These are phyloP conservation scores for Ananas comosus DNA, from an alignment of 176 grass and related monocot species.

Conservation along the genomic window DNA sequence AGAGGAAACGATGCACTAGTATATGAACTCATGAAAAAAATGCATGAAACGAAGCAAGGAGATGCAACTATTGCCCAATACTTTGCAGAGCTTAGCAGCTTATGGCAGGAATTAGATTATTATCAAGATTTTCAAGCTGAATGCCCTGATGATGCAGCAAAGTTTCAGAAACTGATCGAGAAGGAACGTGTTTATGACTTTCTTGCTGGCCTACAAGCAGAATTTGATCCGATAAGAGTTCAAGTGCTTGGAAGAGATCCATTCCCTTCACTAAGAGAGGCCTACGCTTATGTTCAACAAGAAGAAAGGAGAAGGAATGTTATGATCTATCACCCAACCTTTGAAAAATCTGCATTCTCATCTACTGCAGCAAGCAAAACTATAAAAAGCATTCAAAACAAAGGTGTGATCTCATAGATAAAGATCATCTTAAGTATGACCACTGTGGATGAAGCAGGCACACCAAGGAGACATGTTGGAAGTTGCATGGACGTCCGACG, in stretches of 20 bases:
- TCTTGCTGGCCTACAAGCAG: not conserved
- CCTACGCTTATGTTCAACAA: not conserved
- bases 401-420: not conserved
- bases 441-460: not conserved
- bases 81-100: not conserved
- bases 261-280: not conserved
- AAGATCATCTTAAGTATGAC: not conserved
- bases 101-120: slow-evolving; percentile 1
- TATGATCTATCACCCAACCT: not conserved
- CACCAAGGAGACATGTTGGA: not conserved
- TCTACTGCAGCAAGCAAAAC: no score
- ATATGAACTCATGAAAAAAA: slow-evolving; percentile 1
- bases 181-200: slow-evolving; percentile 4
- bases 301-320: not conserved
- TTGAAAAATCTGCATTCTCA: no score
- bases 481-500: not conserved
- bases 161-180: slow-evolving; percentile 1
- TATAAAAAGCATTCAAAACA: not conserved
- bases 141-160: not conserved
- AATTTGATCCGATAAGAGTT: slow-evolving; percentile 15
- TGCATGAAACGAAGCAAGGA: not conserved
- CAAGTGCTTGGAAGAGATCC: not conserved
- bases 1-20: not conserved
- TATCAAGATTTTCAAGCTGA: not conserved
- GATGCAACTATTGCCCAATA: not conserved